A percentile compares a stretch with the other conserved stretches of the same genome.
Evolutionary conservation across 2,329 filamentous ascomycete genomes (phyloP).

Genomic region (Claviceps pusilla): DNA sequence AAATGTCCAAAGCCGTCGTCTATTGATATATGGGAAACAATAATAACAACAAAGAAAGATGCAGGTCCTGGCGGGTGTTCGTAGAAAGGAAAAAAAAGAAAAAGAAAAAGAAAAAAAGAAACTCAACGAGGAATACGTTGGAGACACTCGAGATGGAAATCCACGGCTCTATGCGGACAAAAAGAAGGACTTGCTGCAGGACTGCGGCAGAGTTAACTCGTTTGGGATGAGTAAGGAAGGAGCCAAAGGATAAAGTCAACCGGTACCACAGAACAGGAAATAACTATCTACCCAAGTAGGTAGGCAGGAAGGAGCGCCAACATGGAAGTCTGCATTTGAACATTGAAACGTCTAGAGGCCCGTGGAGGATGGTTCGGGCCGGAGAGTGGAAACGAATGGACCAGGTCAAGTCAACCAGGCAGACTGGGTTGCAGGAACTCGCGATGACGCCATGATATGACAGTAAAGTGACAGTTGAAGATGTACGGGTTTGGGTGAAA

Average conservation of each 20-base stretch:
- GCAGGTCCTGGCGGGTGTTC: neutral
- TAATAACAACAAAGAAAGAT: neutral
- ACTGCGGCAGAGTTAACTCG: neutral
- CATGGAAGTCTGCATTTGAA: neutral
- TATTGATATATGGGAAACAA: neutral
- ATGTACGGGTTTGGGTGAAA: no score
- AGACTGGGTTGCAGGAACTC: neutral
- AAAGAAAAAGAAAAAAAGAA: neutral
- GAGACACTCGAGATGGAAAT: neutral
- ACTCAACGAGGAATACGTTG: neutral
- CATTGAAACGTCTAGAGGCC: neutral
- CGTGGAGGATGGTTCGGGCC: neutral
- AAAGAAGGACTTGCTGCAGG: neutral
- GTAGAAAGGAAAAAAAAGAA: no score
- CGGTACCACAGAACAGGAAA: neutral
- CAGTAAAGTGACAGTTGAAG: neutral
- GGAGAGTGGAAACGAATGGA: neutral
- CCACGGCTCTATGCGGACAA: neutral
- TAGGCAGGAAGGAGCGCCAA: neutral
- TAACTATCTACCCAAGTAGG: no score
- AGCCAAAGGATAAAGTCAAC: neutral
- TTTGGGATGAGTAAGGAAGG: neutral
- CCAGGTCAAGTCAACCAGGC: neutral
- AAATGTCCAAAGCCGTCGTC: neutral
- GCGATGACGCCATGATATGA: neutral